Conservation (phyloP, 2,329 filamentous ascomycete genomes). For the Uncinocarpus reesii region DNA sequence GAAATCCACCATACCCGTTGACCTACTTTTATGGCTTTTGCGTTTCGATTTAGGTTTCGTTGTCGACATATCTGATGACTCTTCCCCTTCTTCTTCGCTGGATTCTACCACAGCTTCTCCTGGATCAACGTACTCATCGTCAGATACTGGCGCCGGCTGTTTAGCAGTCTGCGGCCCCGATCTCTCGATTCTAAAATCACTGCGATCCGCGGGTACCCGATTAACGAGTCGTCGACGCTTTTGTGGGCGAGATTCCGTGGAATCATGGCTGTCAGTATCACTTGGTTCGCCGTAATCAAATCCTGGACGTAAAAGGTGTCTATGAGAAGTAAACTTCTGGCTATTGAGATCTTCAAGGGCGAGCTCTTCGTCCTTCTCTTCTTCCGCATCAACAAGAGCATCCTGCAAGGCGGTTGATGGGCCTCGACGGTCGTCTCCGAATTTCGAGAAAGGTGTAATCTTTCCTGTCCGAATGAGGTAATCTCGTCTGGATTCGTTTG, state of each 20-base stretch:
- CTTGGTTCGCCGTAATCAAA: constrained; percentile 48
- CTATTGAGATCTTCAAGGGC: constrained; percentile 34
- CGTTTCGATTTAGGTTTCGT: constrained; percentile 21
- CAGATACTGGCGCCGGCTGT: constrained; percentile 13
- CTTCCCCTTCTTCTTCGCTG: constrained; percentile 13
- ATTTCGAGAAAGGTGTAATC: constrained; percentile 86
- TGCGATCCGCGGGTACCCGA: not conserved
- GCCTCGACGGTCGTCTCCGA: constrained; percentile 42
- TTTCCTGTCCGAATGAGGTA: constrained; percentile 93
- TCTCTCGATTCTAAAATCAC: not conserved
- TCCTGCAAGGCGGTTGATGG: constrained; percentile 57
- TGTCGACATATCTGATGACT: constrained; percentile 11
- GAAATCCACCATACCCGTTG: constrained; percentile 44
- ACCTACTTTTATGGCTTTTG: constrained; percentile 18
- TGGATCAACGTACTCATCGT: constrained; percentile 27
- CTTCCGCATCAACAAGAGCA: constrained; percentile 71
- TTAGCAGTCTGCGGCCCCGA: not conserved
- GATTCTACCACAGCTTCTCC: constrained; percentile 17
- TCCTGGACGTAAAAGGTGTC: constrained; percentile 61
- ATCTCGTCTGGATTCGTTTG: constrained; percentile 74
- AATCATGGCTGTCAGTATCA: constrained; percentile 23
- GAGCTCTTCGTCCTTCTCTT: constrained; percentile 48
- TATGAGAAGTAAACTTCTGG: constrained; percentile 52
- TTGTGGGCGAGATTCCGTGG: constrained; percentile 16
- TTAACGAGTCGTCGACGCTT: constrained; percentile 31